Base-by-base conservation (phyloP, 768 basidiomycete genomes). In the Gymnopilus junonius region DNA sequence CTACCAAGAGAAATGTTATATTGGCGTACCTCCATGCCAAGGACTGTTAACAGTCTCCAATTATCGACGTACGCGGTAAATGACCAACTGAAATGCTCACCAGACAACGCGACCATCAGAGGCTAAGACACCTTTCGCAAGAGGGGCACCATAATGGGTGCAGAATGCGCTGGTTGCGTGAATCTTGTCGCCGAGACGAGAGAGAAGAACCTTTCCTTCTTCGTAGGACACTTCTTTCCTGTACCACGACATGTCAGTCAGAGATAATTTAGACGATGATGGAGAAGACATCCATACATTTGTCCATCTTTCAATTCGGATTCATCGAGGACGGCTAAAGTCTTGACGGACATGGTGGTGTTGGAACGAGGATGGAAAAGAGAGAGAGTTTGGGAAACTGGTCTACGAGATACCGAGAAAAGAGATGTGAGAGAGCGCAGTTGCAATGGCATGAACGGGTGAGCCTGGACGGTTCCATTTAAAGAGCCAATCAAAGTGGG, bases 111-210 rank as follows among this genome's bases (percentile, higher is more conserved):
- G 79, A 10, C 92, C 94, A 73, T 92, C 90, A 34, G 89, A 82
- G 8, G 89, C 85, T 58, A 95, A 79, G 10, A 94, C 88, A 55
- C 94, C 94, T 74, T 93, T 94, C 4, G 82, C 87, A 2, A 96
- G 82, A 1, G 94, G 93, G 2, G 94, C 94, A 11, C 95, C 95
- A 71, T 95, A 96, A 74, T 97, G 95, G 1, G 94, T 95, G 76
- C 95, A 97, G 75, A 86, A 91, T 2, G 92, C 92, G 63, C 87
- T 89, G 0, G 91, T 95, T 6, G 93, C 92, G 67, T 91, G 82
- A 1, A 94, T 78, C 66, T 89, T 85, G 68, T 90, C 88, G 29
- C 89, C 90, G 17, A 95, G 75, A 55, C 89, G 87, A 57, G 90
- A 90, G 11, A 95, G 74, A 11, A 95, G 79, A 43, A 97, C 88